Conservation (phyloP, 208 protist species). For the Strigomonas galati region DNA sequence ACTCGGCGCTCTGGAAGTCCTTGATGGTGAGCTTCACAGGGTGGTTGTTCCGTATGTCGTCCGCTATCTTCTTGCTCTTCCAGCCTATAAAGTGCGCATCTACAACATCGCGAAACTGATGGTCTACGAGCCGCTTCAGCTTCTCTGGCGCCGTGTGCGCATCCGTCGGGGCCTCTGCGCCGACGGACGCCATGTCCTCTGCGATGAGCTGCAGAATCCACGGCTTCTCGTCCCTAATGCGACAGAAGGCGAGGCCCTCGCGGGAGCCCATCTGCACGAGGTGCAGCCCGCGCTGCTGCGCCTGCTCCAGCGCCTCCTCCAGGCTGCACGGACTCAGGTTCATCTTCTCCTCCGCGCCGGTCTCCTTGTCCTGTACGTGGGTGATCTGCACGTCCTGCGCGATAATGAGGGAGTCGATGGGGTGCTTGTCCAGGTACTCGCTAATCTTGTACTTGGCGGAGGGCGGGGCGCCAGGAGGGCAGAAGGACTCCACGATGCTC, state of each 20-base stretch:
- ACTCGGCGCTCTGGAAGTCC: constrained; percentile 74
- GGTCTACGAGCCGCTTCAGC: constrained; percentile 53
- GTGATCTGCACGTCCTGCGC: constrained; percentile 71
- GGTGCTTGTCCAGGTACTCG: constrained; percentile 67
- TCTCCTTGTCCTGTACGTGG: constrained; percentile 73
- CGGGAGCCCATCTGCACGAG: constrained; percentile 81
- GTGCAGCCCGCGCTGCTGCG: constrained; percentile 55
- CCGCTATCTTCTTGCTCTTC: constrained; percentile 83
- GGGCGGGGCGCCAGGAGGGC: constrained; percentile 48
- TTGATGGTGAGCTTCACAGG: constrained; percentile 77
- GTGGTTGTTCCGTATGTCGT: constrained; percentile 72
- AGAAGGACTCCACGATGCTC: constrained; percentile 44
- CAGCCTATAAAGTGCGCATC: constrained; percentile 88
- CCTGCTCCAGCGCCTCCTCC: constrained; percentile 68
- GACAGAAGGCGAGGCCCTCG: constrained; percentile 76
- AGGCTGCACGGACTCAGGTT: constrained; percentile 61
- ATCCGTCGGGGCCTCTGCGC: constrained; percentile 6
- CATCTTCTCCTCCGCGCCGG: constrained; percentile 66
- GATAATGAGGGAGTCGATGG: constrained; percentile 74
- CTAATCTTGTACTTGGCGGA: constrained; percentile 49
- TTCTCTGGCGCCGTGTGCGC: constrained; percentile 13
- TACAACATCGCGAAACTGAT: constrained; percentile 82
- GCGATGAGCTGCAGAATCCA: constrained; percentile 59
- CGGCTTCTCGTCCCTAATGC: constrained; percentile 62
- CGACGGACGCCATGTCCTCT: constrained; percentile 50